These are phyloP conservation scores for Letharia columbiana DNA, from an alignment of 495 filamentous ascomycete species.

Conservation along the genomic window DNA sequence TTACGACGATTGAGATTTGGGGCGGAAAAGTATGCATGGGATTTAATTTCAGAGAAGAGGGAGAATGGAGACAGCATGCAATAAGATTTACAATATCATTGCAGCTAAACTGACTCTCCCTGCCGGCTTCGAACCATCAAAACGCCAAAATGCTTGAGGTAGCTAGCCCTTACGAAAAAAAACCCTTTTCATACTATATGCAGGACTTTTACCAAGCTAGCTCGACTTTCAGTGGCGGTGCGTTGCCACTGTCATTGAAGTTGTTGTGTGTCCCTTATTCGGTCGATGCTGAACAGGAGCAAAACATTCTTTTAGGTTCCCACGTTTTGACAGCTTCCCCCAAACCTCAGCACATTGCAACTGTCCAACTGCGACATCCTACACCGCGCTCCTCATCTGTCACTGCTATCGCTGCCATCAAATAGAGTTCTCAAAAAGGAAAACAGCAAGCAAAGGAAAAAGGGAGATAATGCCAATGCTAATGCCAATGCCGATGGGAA, in stretches of 20 bases:
- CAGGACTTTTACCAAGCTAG: background rate
- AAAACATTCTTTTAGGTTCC: no score
- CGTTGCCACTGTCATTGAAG: background rate
- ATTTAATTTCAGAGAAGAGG: background rate
- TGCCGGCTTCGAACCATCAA: background rate
- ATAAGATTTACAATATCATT: background rate
- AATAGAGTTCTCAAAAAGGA: no score
- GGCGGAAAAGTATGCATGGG: background rate
- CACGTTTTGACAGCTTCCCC: no score
- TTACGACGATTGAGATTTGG: background rate
- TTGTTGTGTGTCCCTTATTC: background rate
- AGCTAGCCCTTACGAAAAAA: background rate
- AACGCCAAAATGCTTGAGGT: background rate
- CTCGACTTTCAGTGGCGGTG: background rate
- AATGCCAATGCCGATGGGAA: no score
- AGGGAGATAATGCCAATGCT: no score
- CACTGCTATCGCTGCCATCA: no score
- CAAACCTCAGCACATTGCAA: no score
- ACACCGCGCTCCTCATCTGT: no score
- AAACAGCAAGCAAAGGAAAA: no score
- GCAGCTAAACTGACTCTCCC: background rate
- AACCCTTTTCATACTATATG: background rate
- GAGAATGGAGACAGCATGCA: background rate
- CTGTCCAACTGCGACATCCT: background rate
- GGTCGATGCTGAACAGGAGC: background rate